phyloP scores from a whole-genome alignment of 1,284 basidiomycete species.

The Fomitiporia mediterranea region DNA sequence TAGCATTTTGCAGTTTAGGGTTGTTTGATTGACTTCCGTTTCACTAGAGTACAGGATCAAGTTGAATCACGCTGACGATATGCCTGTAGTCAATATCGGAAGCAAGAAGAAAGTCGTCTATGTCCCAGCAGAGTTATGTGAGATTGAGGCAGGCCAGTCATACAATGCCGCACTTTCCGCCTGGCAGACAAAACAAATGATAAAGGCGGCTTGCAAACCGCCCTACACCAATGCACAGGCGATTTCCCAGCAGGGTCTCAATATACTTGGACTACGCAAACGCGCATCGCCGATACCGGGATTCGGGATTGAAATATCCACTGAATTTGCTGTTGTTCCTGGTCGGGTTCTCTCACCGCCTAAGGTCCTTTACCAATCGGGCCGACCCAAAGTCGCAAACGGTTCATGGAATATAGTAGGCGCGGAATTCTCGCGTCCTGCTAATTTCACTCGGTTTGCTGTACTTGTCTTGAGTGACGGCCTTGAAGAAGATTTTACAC shows the following conservation, averaged over 20 bases:
- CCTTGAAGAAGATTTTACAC: neutral
- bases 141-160: slow-evolving; percentile 50
- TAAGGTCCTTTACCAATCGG: slow-evolving; percentile 45
- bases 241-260: slow-evolving; percentile 54
- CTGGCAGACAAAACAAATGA: too few relatives aligned
- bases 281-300: slow-evolving; percentile 33
- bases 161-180: slow-evolving; percentile 6
- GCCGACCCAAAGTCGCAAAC: slow-evolving; percentile 40
- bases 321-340: slow-evolving; percentile 53
- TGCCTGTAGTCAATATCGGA: slow-evolving; percentile 58
- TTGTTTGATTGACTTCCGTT: neutral
- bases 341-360: slow-evolving; percentile 59
- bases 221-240: slow-evolving; percentile 33
- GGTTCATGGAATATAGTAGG: slow-evolving; percentile 71
- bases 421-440: neutral
- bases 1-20: neutral
- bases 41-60: slow-evolving; percentile 51
- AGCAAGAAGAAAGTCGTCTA: slow-evolving; percentile 39
- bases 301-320: slow-evolving; percentile 52
- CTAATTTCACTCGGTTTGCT: neutral
- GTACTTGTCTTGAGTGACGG: slow-evolving; percentile 1
- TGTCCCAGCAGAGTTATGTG: slow-evolving; percentile 66
- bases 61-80: slow-evolving; percentile 42
- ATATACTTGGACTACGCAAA: slow-evolving; percentile 45
- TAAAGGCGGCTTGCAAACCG: slow-evolving; percentile 3